Percentiles rank a stretch among this genome's conserved stretches.
phyloP scores from a whole-genome alignment of 176 grass and related monocot genomes.

The Coix lacrymajobi region DNA sequence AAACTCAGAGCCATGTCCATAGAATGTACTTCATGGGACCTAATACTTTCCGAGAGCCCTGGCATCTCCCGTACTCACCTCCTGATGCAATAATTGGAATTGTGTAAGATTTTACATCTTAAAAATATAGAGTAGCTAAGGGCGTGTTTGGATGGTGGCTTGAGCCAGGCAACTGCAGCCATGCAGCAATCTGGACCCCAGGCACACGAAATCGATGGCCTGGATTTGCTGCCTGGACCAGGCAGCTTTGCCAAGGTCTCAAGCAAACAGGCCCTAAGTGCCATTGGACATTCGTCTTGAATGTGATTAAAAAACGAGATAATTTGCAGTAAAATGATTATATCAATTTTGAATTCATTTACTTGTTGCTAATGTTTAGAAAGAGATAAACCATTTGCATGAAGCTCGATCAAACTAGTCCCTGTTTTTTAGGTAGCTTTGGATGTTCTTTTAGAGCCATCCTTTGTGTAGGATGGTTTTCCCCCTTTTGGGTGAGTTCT shows the following conservation, averaged over 20 bases:
- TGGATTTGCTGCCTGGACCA: too few relatives aligned
- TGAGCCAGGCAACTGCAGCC: too few relatives aligned
- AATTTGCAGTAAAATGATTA: background rate
- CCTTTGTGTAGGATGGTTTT: background rate
- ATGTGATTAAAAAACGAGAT: background rate
- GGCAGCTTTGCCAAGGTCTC: too few relatives aligned
- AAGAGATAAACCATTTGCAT: background rate
- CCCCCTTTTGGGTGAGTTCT: background rate
- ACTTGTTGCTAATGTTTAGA: background rate
- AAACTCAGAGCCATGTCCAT: conserved; percentile 95
- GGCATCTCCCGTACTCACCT: conserved; percentile 98
- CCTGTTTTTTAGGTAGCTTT: background rate
- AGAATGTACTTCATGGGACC: conserved; percentile 99
- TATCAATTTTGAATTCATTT: background rate
- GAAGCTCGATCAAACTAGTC: background rate
- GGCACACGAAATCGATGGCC: too few relatives aligned
- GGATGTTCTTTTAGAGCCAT: background rate
- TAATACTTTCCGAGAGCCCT: conserved; percentile 94
- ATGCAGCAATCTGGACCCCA: too few relatives aligned
- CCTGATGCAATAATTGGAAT: conserved; percentile 97
- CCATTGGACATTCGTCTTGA: background rate
- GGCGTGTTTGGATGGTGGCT: too few relatives aligned
- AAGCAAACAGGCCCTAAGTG: too few relatives aligned
- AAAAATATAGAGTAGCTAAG: background rate
- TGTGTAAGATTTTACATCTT: conserved; percentile 64